Evolutionary conservation across 371 early-diverging fungal species (phyloP).

Genomic region (Massospora cicadina): DNA sequence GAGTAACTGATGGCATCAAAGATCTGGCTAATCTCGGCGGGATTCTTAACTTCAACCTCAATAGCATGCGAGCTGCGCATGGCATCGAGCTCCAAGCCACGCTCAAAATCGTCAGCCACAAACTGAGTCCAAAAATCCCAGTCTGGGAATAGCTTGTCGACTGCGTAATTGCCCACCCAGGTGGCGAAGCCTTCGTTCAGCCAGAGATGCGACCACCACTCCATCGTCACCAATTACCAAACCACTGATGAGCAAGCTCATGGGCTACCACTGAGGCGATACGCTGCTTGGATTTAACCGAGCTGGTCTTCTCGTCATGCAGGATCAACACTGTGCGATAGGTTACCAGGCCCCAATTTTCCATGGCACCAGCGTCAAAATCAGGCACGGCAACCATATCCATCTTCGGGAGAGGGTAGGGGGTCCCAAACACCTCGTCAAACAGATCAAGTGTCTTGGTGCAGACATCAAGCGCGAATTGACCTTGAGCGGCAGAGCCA

Average conservation of each 20-base stretch:
- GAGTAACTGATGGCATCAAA: conserved; percentile 71
- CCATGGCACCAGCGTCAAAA: conserved; percentile 78
- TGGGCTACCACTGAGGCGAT: conserved; percentile 78
- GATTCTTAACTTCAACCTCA: conserved; percentile 66
- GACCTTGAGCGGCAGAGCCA: conserved; percentile 47
- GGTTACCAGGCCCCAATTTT: conserved; percentile 94
- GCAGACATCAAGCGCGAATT: conserved; percentile 61
- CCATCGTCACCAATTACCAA: conserved; percentile 95
- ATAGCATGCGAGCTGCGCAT: conserved; percentile 82
- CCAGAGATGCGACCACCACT: conserved; percentile 82
- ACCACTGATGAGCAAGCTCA: conserved; percentile 95
- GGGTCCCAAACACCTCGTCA: conserved; percentile 53
- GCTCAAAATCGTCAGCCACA: conserved; percentile 42
- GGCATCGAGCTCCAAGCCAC: conserved; percentile 56
- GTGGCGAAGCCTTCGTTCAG: conserved; percentile 97
- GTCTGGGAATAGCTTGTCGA: conserved; percentile 54
- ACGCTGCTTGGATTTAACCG: conserved; percentile 42
- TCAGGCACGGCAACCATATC: conserved; percentile 84
- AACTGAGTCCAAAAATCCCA: conserved; percentile 69
- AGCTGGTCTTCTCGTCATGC: conserved; percentile 39
- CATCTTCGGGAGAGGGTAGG: conserved; percentile 76
- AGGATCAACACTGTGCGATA: conserved; percentile 64
- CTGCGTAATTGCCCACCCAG: conserved; percentile 70
- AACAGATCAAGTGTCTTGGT: conserved; percentile 54
- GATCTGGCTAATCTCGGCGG: conserved; percentile 60